Evolutionary conservation across 345 rosid genomes (phyloP).

Genomic region (Aquilaria malaccensis): DNA sequence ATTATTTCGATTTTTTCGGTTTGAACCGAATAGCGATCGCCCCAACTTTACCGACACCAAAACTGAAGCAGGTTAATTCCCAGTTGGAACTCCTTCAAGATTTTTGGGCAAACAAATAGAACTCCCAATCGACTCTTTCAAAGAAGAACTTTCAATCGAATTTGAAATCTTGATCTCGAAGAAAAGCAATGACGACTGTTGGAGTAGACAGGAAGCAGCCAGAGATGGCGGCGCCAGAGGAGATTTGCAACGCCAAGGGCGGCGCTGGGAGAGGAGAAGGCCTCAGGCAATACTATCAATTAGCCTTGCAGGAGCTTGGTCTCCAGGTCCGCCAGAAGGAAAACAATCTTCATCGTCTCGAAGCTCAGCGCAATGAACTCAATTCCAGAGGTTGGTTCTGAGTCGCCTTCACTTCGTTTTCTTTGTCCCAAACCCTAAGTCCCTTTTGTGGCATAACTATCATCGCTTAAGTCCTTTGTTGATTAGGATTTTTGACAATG

Average conservation of each 20-base stretch:
- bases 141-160: too few relatives aligned
- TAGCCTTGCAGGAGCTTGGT: slow-evolving; percentile 66
- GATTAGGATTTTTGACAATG: too few relatives aligned
- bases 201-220: slow-evolving; percentile 10
- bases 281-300: slow-evolving; percentile 83
- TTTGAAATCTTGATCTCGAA: too few relatives aligned
- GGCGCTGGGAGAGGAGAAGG: slow-evolving; percentile 84
- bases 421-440: background rate
- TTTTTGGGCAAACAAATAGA: too few relatives aligned
- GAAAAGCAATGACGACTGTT: slow-evolving; percentile 2
- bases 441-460: too few relatives aligned
- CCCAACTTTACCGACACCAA: too few relatives aligned
- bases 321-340: slow-evolving; percentile 69
- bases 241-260: slow-evolving; percentile 19
- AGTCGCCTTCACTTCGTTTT: background rate
- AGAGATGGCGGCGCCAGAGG: background rate
- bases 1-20: too few relatives aligned
- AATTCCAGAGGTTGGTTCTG: slow-evolving; percentile 60
- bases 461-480: too few relatives aligned
- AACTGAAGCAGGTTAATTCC: too few relatives aligned
- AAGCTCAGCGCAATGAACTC: slow-evolving; percentile 95
- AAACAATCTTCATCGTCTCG: slow-evolving; percentile 90
- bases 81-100: too few relatives aligned
- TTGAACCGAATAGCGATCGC: too few relatives aligned
- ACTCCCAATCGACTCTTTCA: too few relatives aligned